Evolutionary conservation across 148 eudicot genomes (phyloP), one percentile per base, ranked within the genome.

Genomic region (Limonium bicolor): DNA sequence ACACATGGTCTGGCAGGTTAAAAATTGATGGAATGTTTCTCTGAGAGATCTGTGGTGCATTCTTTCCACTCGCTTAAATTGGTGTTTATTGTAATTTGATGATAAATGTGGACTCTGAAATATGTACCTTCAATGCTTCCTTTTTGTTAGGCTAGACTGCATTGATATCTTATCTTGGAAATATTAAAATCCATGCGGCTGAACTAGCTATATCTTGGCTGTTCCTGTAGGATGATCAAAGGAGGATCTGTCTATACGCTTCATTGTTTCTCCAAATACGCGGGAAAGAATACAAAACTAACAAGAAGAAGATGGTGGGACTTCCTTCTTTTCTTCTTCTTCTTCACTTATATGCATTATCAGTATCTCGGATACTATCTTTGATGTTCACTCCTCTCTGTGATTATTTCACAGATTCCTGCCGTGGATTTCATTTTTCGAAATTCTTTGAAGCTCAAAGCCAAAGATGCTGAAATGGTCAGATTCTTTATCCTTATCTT

Each of bases 171-270:
- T n/a, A n/a, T n/a, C n/a, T n/a, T n/a, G n/a, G n/a, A n/a, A n/a
- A n/a, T n/a, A n/a, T n/a, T n/a, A n/a, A n/a, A n/a, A n/a, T n/a
- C n/a, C n/a, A n/a, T n/a, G n/a, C n/a, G n/a, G n/a, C n/a, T n/a
- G n/a, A n/a, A n/a, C n/a, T n/a, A n/a, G n/a, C n/a, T n/a, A n/a
- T n/a, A n/a, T n/a, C n/a, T n/a, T n/a, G n/a, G n/a, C 33, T 42
- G 37, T 63, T n/a, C n/a, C n/a, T n/a, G n/a, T n/a, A 86, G 96
- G 94, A 73, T 64, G 95, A 90, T 23, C 93, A 84, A 31, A 65
- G 59, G 62, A 72, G 93, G 47, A 73, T 90, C 4, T 64, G 60
- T 46, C 64, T 90, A 20, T 84, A 80, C 67, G 76, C 97, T 42
- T 66, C 93, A 22, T 58, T 90, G 59, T 66, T 90, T 58, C 64